Conservation (phyloP, 1,284 basidiomycete species). For the Amylostereum chailletii region DNA sequence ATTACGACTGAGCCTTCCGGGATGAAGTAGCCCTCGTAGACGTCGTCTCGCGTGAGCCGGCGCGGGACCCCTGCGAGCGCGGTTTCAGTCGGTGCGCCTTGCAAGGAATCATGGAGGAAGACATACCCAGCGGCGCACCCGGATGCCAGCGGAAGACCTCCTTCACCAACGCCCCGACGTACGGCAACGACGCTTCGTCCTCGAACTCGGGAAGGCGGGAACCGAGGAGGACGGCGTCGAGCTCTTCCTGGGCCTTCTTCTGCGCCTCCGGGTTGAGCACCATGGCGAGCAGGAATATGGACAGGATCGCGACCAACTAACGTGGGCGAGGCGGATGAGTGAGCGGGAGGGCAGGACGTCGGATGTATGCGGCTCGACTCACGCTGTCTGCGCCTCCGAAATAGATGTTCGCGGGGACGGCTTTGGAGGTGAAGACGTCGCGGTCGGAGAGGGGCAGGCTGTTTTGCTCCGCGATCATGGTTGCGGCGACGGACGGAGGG, state of each 20-base stretch:
- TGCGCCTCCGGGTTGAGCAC: not conserved
- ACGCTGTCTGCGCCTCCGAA: not conserved
- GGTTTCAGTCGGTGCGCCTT: not conserved
- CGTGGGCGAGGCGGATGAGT: no score
- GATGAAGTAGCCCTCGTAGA: not conserved
- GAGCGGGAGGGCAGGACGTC: no score
- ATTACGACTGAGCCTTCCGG: not conserved
- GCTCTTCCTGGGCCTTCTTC: not conserved
- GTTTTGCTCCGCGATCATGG: not conserved
- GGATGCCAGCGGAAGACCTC: not conserved
- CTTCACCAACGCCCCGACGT: not conserved
- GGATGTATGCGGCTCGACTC: not conserved
- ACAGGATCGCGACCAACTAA: no score
- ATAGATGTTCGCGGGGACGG: not conserved
- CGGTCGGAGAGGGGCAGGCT: not conserved
- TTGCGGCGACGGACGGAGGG: not conserved
- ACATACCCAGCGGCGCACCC: not conserved
- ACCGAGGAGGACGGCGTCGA: not conserved
- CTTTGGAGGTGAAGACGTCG: not conserved
- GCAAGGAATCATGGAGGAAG: not conserved
- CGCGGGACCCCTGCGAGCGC: not conserved
- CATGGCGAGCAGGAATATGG: not conserved
- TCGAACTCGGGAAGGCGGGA: not conserved
- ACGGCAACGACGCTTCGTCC: not conserved
- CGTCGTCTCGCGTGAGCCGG: not conserved